Percentiles rank a stretch among this genome's conserved stretches.
Evolutionary conservation across 2,329 filamentous ascomycete genomes (phyloP).

Genomic region (Paecilomyces sp.): DNA sequence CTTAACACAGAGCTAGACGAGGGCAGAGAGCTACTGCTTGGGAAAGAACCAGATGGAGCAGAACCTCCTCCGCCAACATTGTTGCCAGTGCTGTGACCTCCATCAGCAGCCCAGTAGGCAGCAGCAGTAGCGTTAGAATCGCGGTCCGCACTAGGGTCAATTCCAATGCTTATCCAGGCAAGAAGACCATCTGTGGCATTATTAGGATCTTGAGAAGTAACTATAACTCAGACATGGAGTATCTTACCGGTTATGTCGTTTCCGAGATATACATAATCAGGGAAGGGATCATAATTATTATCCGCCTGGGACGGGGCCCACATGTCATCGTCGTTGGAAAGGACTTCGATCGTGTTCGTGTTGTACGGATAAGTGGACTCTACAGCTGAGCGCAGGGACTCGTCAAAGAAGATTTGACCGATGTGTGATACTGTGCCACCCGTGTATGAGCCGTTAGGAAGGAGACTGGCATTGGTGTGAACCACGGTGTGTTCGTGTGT

Average conservation of each 20-base stretch:
- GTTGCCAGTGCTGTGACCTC: conserved; percentile 10
- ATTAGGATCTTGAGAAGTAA: neutral
- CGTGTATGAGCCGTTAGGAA: conserved; percentile 40
- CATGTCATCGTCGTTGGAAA: conserved; percentile 37
- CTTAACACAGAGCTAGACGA: neutral
- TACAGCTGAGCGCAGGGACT: conserved; percentile 37
- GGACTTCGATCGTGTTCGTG: conserved; percentile 17
- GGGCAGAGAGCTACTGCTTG: neutral
- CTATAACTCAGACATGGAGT: neutral
- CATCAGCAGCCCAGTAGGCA: conserved; percentile 15
- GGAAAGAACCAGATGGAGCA: neutral
- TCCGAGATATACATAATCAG: conserved; percentile 49
- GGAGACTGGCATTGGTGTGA: conserved; percentile 30
- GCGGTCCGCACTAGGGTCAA: conserved; percentile 33
- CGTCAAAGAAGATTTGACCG: conserved; percentile 46
- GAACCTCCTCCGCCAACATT: neutral
- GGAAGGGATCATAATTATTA: conserved; percentile 44
- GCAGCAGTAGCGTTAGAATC: conserved; percentile 17
- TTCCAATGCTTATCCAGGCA: conserved; percentile 44
- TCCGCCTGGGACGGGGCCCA: conserved; percentile 36
- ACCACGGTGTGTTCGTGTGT: conserved; percentile 46
- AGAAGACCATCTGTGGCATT: conserved; percentile 36
- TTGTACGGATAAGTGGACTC: conserved; percentile 33
- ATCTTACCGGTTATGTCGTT: conserved; percentile 27
- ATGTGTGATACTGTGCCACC: conserved; percentile 42